These are phyloP conservation scores for Paecilomyces dactylethromorphus DNA, from an alignment of 2,329 filamentous ascomycete species.

Conservation along the genomic window DNA sequence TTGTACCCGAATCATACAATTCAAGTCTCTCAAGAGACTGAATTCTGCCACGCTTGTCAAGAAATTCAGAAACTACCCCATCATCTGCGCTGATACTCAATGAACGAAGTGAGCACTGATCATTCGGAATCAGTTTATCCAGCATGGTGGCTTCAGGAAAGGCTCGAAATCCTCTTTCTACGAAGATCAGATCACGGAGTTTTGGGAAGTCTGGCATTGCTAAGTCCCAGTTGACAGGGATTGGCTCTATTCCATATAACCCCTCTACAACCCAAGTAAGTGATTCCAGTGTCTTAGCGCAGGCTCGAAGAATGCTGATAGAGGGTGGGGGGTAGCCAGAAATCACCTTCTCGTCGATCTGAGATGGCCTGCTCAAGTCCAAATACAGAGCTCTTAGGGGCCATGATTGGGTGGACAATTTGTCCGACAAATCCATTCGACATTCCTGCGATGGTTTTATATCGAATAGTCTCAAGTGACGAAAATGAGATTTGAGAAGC, in stretches of 20 bases:
- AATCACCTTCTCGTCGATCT: not conserved
- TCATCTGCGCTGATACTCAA: not conserved
- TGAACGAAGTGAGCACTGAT: not conserved
- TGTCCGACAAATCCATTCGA: not conserved
- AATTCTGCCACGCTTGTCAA: not conserved
- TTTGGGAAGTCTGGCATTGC: not conserved
- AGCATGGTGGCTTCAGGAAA: not conserved
- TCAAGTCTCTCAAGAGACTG: not conserved
- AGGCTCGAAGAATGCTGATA: not conserved
- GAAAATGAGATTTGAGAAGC: not conserved
- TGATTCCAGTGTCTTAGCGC: not conserved
- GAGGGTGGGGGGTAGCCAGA: not conserved
- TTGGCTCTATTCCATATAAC: not conserved
- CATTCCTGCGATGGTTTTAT: not conserved
- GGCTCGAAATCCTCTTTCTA: not conserved
- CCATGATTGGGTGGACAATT: not conserved
- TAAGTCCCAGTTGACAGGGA: not conserved
- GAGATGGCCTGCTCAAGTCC: not conserved
- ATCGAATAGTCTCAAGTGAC: not conserved
- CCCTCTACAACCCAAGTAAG: not conserved
- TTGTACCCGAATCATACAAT: not conserved
- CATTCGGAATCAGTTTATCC: not conserved
- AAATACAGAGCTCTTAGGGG: not conserved
- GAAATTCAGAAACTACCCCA: not conserved
- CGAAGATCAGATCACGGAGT: not conserved